Conservation (phyloP, 345 rosid genomes). For the Populus deltoides region DNA sequence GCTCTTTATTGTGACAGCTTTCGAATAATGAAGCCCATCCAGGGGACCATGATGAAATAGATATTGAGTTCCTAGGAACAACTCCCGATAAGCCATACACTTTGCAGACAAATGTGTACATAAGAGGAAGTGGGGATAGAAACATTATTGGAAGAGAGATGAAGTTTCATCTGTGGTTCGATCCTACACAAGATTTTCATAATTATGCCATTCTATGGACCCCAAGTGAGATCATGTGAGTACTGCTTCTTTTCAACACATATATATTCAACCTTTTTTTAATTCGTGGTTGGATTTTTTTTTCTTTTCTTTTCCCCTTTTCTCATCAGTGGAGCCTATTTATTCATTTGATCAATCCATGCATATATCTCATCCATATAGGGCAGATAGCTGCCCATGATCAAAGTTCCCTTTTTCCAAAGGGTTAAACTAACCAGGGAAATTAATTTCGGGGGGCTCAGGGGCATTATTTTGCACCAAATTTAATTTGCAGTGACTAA, state of each 20-base stretch:
- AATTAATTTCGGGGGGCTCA: neutral
- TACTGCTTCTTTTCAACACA: neutral
- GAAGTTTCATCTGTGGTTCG: slow-evolving; percentile 83
- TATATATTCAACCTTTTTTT: too few relatives aligned
- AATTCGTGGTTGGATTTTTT: too few relatives aligned
- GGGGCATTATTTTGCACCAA: neutral
- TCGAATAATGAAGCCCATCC: slow-evolving; percentile 84
- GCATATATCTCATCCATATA: too few relatives aligned
- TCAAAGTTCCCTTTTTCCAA: neutral
- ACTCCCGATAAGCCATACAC: slow-evolving; percentile 66
- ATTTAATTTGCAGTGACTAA: neutral
- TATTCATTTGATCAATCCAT: too few relatives aligned
- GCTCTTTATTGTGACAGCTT: slow-evolving; percentile 38
- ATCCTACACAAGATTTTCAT: slow-evolving; percentile 79
- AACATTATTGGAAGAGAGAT: slow-evolving; percentile 72
- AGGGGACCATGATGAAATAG: slow-evolving; percentile 82
- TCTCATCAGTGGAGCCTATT: neutral
- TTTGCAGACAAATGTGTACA: slow-evolving; percentile 84
- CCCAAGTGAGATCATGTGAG: slow-evolving; percentile 69
- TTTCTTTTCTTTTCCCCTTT: neutral
- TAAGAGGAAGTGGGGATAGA: slow-evolving; percentile 87
- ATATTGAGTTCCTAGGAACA: slow-evolving; percentile 87
- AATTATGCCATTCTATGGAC: slow-evolving; percentile 73
- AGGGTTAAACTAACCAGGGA: neutral
- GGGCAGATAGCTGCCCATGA: too few relatives aligned